Base-by-base conservation (phyloP, 2,329 filamentous ascomycete species). In the Ilyonectria sp. region DNA sequence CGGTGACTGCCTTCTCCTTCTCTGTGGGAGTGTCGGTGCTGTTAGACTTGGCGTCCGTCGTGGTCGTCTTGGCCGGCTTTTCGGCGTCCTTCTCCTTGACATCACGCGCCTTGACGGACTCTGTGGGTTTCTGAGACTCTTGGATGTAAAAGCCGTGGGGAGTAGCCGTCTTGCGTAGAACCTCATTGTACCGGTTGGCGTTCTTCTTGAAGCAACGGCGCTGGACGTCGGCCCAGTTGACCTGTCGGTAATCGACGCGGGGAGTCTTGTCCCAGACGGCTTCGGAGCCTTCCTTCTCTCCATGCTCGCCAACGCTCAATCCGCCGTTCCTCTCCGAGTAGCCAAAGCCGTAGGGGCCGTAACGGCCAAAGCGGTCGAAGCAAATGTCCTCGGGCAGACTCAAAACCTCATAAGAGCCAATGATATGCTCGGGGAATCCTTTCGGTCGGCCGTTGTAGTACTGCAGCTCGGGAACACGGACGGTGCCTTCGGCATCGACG, bases 311-410 rank as follows among this genome's bases (percentile, higher is more conserved):
- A n/a, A 93, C 91, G 5, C 95, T 94, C 29, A 92, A 90, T 2
- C 95, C 95, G 13, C 95, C 95, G 70, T 87, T 90, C 65, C 90
- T 90, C 37, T 87, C 84, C 35, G 92, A 93, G 79, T 98, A 98
- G 9, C 95, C 95, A 68, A 94, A 89, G 0, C 95, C 95, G 74
- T 99, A 99, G 0, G 95, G 93, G 0, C 94, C 95, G 33, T 96
- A 89, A 70, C 94, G 89, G 3, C 95, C 95, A 78, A 93, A 97
- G 2, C 96, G 89, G 73, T 99, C 96, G 77, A 97, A 98, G 82
- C 96, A 99, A 53, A 98, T 89, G 75, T 97, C 92, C 71, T 97
- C 90, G 19, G 92, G 89, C 40, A 98, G 83, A 0, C 91, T 92
- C 13, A 98, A 82, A 46, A 95, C 80, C 10, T 94, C 90, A 75